Conservation (phyloP, 2,329 filamentous ascomycete genomes). For the Fusarium equiseti region DNA sequence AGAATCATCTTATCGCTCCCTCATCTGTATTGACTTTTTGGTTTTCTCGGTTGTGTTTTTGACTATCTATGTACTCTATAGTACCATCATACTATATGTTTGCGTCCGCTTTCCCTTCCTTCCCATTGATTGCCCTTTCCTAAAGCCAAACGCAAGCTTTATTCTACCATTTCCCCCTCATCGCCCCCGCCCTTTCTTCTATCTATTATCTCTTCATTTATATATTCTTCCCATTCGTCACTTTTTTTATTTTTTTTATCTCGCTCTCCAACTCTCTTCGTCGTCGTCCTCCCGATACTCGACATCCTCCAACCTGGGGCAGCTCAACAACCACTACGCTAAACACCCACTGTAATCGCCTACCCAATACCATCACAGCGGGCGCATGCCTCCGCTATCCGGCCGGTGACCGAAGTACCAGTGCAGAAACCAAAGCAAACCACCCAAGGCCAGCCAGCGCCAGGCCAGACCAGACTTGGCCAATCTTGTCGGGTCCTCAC, state of each 20-base stretch:
- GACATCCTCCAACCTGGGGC: slow-evolving; percentile 8
- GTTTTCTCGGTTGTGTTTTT: slow-evolving; percentile 10
- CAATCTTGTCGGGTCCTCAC: slow-evolving; percentile 30
- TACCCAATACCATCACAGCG: slow-evolving; percentile 33
- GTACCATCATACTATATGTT: too few relatives aligned
- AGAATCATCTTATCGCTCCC: too few relatives aligned
- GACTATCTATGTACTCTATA: slow-evolving; percentile 32
- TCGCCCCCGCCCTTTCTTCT: slow-evolving; percentile 8
- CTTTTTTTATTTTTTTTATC: too few relatives aligned
- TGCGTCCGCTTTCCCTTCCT: slow-evolving; percentile 24
- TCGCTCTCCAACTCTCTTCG: neutral
- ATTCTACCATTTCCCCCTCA: neutral
- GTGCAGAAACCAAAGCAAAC: slow-evolving; percentile 11
- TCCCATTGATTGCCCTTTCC: slow-evolving; percentile 14
- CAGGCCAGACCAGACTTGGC: neutral
- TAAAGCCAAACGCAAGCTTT: slow-evolving; percentile 11
- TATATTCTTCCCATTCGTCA: neutral
- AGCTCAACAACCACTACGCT: slow-evolving; percentile 13
- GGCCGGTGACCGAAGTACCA: slow-evolving; percentile 39
- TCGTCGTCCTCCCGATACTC: neutral
- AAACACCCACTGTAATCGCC: slow-evolving; percentile 24
- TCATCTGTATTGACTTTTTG: neutral
- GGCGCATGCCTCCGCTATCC: slow-evolving; percentile 39
- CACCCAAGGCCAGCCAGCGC: neutral
- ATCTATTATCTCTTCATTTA: neutral